Base-by-base conservation (phyloP, 768 basidiomycete genomes). In the Agrocybe pediades region DNA sequence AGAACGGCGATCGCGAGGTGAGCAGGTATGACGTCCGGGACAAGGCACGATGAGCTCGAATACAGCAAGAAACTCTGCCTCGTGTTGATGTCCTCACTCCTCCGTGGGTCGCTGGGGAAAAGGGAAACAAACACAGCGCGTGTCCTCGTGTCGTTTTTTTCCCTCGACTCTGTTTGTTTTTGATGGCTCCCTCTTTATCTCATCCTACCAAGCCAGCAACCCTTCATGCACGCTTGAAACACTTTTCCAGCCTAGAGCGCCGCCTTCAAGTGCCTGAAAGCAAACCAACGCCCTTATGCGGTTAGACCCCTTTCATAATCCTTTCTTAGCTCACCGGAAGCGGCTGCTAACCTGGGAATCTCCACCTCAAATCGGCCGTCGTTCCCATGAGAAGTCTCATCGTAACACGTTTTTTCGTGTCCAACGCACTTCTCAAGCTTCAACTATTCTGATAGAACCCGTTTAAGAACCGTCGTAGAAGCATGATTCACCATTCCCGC, bases 201-300 rank as follows among this genome's bases (percentile, higher is more conserved):
- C 33, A 36, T 36, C 17, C 29, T 36, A 46, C 17, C 29, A 49
- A 33, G 8, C 39, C 13, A 11, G 6, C 45, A 17, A 46, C 13
- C 4, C 30, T 21, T 36, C 16, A 15, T 6, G 20, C 26, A 36
- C 30, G 15, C 47, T 13, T 20, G 20, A 33, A 3, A 24, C 17
- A 9, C 21, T 30, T 24, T 23, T 15, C 41, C 27, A 24, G 39
- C 30, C 17, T 26, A 53, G n/a, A n/a, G n/a, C n/a, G n/a, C n/a
- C n/a, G n/a, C n/a, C n/a, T 45, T 41, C 25, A 17, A 49, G 61
- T 62, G 25, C 61, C 61, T 62, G 55, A 62, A 62, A 62, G 55
- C 57, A 52, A 62, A 62, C 61, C 55, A 51, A 29, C 9, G 43
- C 13, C 58, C 56, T 46, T 49, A 56, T 57, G 55, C 53, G 57